Conservation (phyloP, 2,329 filamentous ascomycete species). For the Fusarium abutilonis region DNA sequence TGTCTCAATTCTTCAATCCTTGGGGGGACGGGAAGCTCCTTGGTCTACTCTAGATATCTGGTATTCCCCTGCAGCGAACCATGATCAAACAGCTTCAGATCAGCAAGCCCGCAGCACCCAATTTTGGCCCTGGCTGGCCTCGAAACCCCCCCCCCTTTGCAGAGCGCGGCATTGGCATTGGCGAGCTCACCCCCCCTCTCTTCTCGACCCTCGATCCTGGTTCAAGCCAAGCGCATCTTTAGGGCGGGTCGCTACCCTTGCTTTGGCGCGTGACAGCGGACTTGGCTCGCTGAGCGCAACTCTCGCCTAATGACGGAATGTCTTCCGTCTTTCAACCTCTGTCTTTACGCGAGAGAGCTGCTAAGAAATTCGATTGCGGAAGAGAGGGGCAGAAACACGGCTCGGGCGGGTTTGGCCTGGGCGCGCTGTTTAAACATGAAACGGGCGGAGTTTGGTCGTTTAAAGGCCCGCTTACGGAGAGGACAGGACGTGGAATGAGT, state of each 20-base stretch:
- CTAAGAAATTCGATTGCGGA: background rate
- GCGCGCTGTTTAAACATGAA: conserved; percentile 32
- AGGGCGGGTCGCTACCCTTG: conserved; percentile 30
- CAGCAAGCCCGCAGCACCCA: conserved; percentile 27
- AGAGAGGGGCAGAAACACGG: conserved; percentile 5
- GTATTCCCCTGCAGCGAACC: conserved; percentile 28
- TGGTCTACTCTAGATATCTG: conserved; percentile 19
- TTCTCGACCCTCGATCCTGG: conserved; percentile 8
- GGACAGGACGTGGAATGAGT: background rate
- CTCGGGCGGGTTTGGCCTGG: background rate
- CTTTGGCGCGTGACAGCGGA: conserved; percentile 42
- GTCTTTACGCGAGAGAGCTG: conserved; percentile 13
- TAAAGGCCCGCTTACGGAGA: conserved; percentile 3
- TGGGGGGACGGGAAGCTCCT: conserved; percentile 32
- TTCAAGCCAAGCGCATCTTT: conserved; percentile 25
- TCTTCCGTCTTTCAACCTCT: conserved; percentile 27
- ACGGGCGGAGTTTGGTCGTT: conserved; percentile 18
- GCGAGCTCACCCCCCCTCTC: conserved; percentile 13
- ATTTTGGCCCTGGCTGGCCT: conserved; percentile 42
- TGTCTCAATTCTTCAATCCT: conserved; percentile 16
- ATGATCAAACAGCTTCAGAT: conserved; percentile 36
- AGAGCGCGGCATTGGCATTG: conserved; percentile 36
- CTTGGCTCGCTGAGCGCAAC: conserved; percentile 24
- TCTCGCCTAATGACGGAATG: conserved; percentile 45
- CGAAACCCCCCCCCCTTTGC: conserved; percentile 21